Base-by-base conservation (phyloP, 768 basidiomycete species). In the Lyophyllum atratum region DNA sequence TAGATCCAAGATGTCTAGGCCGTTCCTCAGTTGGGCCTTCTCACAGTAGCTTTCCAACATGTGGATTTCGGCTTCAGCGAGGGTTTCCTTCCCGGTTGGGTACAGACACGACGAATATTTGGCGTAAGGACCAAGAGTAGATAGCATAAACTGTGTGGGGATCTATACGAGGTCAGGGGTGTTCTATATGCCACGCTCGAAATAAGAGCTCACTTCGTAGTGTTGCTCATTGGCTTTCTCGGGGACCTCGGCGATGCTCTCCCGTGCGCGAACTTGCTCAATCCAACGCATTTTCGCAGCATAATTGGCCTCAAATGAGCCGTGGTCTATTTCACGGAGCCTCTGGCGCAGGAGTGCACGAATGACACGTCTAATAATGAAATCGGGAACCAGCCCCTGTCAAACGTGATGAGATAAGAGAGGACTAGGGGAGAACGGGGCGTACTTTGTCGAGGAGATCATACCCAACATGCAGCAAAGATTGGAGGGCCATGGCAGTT, bases 151-250 rank as follows among this genome's bases (percentile, higher is more conserved):
- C 28, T 76, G 69, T 0, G 82, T 85, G 0, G 83, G 72, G 8
- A 86, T 81, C 85, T 85, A 53, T 28, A 15, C 34, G 28, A 48
- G 21, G 15, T 50, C 45, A 51, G 39, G 26, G 40, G 2, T 40
- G n/a, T 3, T 37, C 14, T 28, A 12, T 24, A 39, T 29, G 22
- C 22, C 0, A 43, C 29, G 40, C 49, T 47, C 25, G 25, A 54
- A 31, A 21, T 15, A 33, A 5, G 34, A 26, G 12, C 68, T 61
- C 55, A 86, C 87, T 74, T 90, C 87, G 68, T 90, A 90, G 64
- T 90, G 87, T 67, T 89, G 88, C 64, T 89, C 84, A 60, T 90
- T 90, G 19, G 87, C 88, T 64, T 85, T 86, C 37, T 83, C 79
- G 0, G 86, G 80, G 11, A 81, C 76, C 57, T 83, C 85, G 3